These are phyloP conservation scores for Cucurbita ficifolia DNA, from an alignment of 306 rosid genomes.

Conservation along the genomic window DNA sequence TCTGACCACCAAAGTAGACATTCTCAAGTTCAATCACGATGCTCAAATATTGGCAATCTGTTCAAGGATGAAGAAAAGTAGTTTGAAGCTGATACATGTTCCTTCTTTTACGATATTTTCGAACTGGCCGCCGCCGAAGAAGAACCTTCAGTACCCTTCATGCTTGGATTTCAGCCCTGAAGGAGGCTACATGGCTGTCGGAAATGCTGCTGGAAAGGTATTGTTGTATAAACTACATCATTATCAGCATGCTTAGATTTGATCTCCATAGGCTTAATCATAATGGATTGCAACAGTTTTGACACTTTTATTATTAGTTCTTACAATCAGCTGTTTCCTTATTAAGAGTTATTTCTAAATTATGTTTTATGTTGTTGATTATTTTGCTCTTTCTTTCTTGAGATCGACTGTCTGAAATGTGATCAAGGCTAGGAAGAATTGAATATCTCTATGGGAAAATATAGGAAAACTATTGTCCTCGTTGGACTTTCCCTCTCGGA, in stretches of 20 bases:
- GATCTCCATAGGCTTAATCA: neutral
- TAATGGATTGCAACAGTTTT: neutral
- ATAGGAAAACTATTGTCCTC: no score
- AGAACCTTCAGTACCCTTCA: slow-evolving; percentile 40
- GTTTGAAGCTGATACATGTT: slow-evolving; percentile 59
- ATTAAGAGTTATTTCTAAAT: no score
- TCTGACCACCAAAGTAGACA: slow-evolving; percentile 36
- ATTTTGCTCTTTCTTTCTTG: no score
- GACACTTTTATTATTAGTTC: neutral
- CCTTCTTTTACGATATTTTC: slow-evolving; percentile 66
- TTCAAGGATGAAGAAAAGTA: slow-evolving; percentile 55
- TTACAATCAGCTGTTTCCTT: neutral
- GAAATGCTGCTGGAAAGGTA: slow-evolving; percentile 65
- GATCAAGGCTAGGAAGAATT: no score
- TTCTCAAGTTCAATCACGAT: slow-evolving; percentile 42
- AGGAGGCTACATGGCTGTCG: slow-evolving; percentile 82
- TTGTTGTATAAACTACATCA: slow-evolving; percentile 43
- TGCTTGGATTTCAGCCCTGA: slow-evolving; percentile 80
- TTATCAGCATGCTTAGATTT: slow-evolving; percentile 11
- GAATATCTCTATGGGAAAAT: no score
- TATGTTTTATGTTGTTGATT: no score
- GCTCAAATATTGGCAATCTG: slow-evolving; percentile 50
- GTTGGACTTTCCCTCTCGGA: no score
- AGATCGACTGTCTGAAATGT: no score
- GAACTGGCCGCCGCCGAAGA: slow-evolving; percentile 57